Percentiles rank a stretch among this genome's conserved stretches.
Conservation (phyloP, 2,329 filamentous ascomycete genomes). For the Zymoseptoria crescenta region DNA sequence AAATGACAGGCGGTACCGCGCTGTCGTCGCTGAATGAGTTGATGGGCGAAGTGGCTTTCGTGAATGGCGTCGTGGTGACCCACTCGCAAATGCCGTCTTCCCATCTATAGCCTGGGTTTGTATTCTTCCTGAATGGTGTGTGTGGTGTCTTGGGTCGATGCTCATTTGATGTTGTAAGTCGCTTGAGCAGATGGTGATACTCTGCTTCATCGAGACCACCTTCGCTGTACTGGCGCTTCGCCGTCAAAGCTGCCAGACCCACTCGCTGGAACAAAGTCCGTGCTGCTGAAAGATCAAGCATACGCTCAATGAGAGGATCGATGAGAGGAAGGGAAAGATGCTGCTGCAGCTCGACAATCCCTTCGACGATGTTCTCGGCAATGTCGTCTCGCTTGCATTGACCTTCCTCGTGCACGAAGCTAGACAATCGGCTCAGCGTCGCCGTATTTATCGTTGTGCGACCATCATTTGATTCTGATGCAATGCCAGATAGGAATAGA, state of each 20-base stretch:
- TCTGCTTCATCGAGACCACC: slow-evolving; percentile 5
- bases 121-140: slow-evolving; percentile 6
- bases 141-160: neutral
- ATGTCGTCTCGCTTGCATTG: neutral
- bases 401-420: neutral
- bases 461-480: neutral
- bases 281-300: neutral
- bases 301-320: neutral
- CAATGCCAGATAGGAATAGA: neutral
- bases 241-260: slow-evolving; percentile 5
- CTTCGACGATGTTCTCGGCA: neutral
- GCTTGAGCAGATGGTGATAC: neutral
- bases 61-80: slow-evolving; percentile 35
- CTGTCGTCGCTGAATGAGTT: neutral
- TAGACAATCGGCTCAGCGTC: neutral
- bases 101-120: slow-evolving; percentile 31
- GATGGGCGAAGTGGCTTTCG: neutral
- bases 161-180: neutral
- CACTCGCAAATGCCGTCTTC: slow-evolving; percentile 41
- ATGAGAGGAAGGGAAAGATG: neutral
- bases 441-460: neutral
- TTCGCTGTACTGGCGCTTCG: slow-evolving; percentile 7
- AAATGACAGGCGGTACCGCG: neutral
- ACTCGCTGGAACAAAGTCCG: slow-evolving; percentile 6
- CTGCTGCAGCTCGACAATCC: neutral